Evolutionary conservation across 495 filamentous ascomycete species (phyloP), one percentile per base, ranked within the genome.

Genomic region (Tirmania nivea): DNA sequence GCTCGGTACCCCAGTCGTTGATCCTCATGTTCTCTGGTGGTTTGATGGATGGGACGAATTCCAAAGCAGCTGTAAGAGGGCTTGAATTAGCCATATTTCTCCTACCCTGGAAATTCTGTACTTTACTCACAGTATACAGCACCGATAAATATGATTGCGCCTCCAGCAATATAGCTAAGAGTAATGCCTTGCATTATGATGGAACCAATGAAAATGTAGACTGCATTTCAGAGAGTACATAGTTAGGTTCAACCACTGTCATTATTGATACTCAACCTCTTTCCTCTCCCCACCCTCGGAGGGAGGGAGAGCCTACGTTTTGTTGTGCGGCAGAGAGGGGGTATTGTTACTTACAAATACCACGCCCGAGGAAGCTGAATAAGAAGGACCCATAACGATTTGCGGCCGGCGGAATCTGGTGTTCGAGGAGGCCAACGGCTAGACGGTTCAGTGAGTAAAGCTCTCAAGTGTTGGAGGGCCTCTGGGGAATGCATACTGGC

Each of bases 41-140:
- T 73, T 99, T 90, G 64, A 99, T 94, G 39, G 80, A 87, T 0
- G 92, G 90, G 54, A 95, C 80, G 69, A 86, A 99, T 70, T 96
- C 88, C 58, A 96, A 76, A 17, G 75, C 83, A 50, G 78, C 70
- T 64, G 50, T 31, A 31, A 31, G 25, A 31, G 4, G 25, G 25
- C 25, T 31, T 31, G 7, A 3, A 31, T 31, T 31, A 31, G 25
- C 25, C 25, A 31, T 5, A 31, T 31, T 31, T 7, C 7, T 31
- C 25, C 25, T 31, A 3, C 25, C 25, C 7, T 3, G 25, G 25
- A 31, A 31, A 31, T 3, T n/a, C n/a, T 31, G 25, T 31, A 5
- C 25, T 31, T 31, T 31, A 31, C 61, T 12, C 50, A 65, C 62
- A 59, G 68, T 95, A 97, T 37, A 66, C 80, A 42, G 92, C 60